Conservation (phyloP, 179 eudicot species). For the Gypsophila paniculata region DNA sequence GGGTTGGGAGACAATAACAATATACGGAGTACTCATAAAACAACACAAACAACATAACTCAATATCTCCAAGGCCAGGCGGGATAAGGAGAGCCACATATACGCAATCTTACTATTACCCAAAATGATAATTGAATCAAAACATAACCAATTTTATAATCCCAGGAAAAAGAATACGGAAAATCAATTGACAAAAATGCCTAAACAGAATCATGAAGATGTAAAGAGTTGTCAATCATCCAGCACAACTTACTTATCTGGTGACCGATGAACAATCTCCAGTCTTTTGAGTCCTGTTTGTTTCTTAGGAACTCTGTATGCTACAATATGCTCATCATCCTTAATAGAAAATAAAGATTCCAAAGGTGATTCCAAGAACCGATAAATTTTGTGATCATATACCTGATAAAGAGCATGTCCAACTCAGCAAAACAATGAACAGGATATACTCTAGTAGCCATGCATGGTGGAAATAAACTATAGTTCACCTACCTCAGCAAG, state of each 20-base stretch:
- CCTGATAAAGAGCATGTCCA: slow-evolving; percentile 39
- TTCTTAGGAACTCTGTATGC: slow-evolving; percentile 76
- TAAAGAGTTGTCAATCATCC: neutral
- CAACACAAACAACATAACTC: neutral
- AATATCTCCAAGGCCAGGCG: neutral
- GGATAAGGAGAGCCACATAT: neutral
- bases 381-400: slow-evolving; percentile 60
- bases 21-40: neutral
- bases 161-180: neutral
- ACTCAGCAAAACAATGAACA: slow-evolving; percentile 16
- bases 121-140: neutral
- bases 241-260: slow-evolving; percentile 54
- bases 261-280: slow-evolving; percentile 72
- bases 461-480: neutral
- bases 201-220: neutral
- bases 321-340: slow-evolving; percentile 84
- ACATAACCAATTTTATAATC: neutral
- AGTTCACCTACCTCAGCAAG: slow-evolving; percentile 78
- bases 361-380: slow-evolving; percentile 58
- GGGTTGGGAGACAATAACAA: neutral
- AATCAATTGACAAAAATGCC: neutral
- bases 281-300: slow-evolving; percentile 41
- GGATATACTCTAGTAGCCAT: neutral
- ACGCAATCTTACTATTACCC: neutral
- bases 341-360: slow-evolving; percentile 59